These are phyloP conservation scores for Encephalitozoon romaleae DNA, from an alignment of 371 early-diverging fungal genomes.

Conservation along the genomic window DNA sequence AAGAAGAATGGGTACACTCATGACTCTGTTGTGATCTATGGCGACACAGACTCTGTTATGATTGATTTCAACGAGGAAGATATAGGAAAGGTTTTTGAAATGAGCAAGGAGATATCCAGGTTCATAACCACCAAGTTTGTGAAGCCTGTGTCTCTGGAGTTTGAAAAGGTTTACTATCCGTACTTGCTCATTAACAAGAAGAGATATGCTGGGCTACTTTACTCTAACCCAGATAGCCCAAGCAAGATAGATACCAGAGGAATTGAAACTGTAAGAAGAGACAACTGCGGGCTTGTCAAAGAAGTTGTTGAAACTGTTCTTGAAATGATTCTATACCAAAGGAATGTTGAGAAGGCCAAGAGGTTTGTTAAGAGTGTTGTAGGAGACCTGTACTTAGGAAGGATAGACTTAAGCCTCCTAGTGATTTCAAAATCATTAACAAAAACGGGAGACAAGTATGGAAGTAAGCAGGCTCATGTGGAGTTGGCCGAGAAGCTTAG, in stretches of 20 bases:
- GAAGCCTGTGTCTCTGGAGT: conserved; percentile 90
- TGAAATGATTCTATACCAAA: conserved; percentile 76
- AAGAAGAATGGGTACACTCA: conserved; percentile 74
- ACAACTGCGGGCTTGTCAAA: conserved; percentile 86
- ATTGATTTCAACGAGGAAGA: conserved; percentile 78
- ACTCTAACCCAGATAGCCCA: conserved; percentile 71
- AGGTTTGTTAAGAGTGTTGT: conserved; percentile 78
- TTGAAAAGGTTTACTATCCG: conserved; percentile 96
- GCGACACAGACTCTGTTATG: conserved; percentile 99
- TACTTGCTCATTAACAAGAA: conserved; percentile 97
- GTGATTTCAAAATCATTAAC: conserved; percentile 92
- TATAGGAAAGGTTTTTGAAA: conserved; percentile 42
- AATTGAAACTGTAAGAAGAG: conserved; percentile 97
- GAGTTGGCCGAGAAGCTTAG: conserved; percentile 90
- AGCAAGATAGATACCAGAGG: conserved; percentile 97
- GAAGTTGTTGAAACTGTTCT: conserved; percentile 84
- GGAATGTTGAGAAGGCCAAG: conserved; percentile 78
- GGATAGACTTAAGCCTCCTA: conserved; percentile 85
- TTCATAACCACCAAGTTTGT: conserved; percentile 75
- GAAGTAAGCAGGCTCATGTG: conserved; percentile 87
- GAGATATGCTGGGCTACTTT: conserved; percentile 84
- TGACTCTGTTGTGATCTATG: conserved; percentile 88
- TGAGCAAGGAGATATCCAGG: conserved; percentile 63
- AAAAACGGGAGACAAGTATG: conserved; percentile 79
- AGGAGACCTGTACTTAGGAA: conserved; percentile 80